Evolutionary conservation across 2,329 filamentous ascomycete species (phyloP), one percentile per base, ranked within the genome.

Genomic region (Cercospora zeae-maydis): DNA sequence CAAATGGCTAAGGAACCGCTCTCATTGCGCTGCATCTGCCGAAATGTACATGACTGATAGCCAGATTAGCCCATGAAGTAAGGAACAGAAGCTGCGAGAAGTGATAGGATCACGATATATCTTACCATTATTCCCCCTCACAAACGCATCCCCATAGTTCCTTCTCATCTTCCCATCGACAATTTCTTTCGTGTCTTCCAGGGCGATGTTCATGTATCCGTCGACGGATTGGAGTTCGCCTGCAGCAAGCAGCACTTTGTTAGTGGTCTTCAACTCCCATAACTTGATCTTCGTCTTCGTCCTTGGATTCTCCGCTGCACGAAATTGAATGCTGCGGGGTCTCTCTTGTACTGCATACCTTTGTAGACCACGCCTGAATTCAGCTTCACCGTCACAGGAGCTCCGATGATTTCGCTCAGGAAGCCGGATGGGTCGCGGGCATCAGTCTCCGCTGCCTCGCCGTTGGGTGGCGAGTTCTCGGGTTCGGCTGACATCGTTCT

Each of bases 351-450:
- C 30, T 14, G 19, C 30, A 1, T 73, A 93, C 93, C 95, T 85
- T 95, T 97, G 84, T 97, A 99, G 66, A 98, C 88, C 64, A 97
- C 92, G 59, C 95, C 95, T n/a, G 93, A 97, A 80, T 99, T 99
- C 71, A 99, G 85, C 81, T 98, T 98, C 69, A 99, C 93, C 1
- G 92, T 96, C 69, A 99, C 95, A 37, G 92, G 87, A 67, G 92
- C 91, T 65, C 93, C 93, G 74, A 96, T 96, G 75, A 99, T 96
- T 75, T 96, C 92, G 77, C 90, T 88, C 63, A 99, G 83, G 78
- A 99, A 99, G 69, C 90, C 88, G 11, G 93, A 96, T 3, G 95
- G 95, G 77, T 99, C 95, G 77, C 92, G 93, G 66, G 91, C 90
- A 78, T 95, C 91, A 16, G 24, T 27, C 24, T 27, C 24, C 24